phyloP scores from a whole-genome alignment of 208 protist species.

The Entamoeba moshkovskii region DNA sequence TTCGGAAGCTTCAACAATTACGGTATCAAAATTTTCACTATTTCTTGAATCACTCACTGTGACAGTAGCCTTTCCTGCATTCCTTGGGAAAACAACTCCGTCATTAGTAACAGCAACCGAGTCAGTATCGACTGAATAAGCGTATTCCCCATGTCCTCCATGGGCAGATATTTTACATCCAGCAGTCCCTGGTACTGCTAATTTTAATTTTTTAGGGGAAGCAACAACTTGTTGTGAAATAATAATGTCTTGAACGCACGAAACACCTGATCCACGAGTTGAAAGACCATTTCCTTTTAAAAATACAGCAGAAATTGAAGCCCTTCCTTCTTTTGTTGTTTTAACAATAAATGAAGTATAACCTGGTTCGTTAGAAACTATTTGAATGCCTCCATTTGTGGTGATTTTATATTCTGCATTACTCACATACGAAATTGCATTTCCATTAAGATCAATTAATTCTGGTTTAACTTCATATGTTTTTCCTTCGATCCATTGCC shows the following conservation, averaged over 20 bases:
- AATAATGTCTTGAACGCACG: background rate
- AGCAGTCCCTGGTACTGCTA: background rate
- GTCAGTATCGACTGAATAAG: background rate
- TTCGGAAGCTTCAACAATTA: background rate
- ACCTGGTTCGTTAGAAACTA: background rate
- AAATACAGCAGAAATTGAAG: background rate
- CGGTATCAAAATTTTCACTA: background rate
- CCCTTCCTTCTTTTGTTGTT: background rate
- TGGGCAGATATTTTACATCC: background rate
- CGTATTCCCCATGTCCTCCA: background rate
- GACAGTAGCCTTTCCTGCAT: background rate
- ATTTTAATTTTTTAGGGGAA: background rate
- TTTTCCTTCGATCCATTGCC: background rate
- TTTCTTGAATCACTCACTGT: background rate
- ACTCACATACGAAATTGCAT: background rate
- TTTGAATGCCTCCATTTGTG: background rate
- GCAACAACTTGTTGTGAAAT: background rate
- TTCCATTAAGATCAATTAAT: background rate
- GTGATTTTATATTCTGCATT: conserved; percentile 1
- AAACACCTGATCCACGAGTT: background rate
- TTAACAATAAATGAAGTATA: background rate
- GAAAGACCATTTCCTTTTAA: background rate
- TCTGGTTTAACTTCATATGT: background rate
- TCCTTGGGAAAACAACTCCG: background rate
- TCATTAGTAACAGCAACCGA: background rate